Base-by-base conservation (phyloP, 108 stramenopile genomes). In the Discostella stelligeroides region DNA sequence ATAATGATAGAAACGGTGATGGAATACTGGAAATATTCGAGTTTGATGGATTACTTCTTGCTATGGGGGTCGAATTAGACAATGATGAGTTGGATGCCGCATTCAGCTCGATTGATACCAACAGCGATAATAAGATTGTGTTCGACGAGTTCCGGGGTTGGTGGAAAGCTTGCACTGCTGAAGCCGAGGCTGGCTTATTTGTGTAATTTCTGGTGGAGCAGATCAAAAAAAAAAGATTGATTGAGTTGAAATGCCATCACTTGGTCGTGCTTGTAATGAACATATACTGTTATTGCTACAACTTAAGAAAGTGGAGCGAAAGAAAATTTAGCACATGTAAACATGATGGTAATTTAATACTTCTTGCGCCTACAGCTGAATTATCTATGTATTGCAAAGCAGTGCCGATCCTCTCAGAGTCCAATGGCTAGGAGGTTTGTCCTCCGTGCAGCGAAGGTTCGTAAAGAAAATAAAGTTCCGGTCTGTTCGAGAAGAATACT, bases 401-500 rank as follows among this genome's bases (percentile, higher is more conserved):
- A 92, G 71, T 0, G 87, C 81, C 10, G 74, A 82, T 0, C 94
- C 96, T 11, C 96, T 84, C 29, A 95, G 69, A 4, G 80, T 83
- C 92, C 94, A 96, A 71, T 91, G 85, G 11, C 72, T 76, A 1
- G 89, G 86, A 40, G 77, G 68, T 50, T 87, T 88, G 59, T 74
- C 83, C 7, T 68, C 65, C 14, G 85, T 66, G 50, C 80, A 85
- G 49, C 86, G 89, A 24, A 96, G 72, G 43, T 82, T 88, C 20
- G 89, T 85, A 53, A 72, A 84, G 63, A 88, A 89, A 29, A 96
- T 88, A 54, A 92, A 80, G 69, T 90, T 85, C 43, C 85, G 79
- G 54, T 94, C 94, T 8, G 87, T 89, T n/a, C 96, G 77, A 8
- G 46, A 65, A 3, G 85, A 62, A 76, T 96, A 96, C 87, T 91